These are phyloP conservation scores for Pyrenophora graminea DNA, from an alignment of 2,329 filamentous ascomycete genomes.

Conservation along the genomic window DNA sequence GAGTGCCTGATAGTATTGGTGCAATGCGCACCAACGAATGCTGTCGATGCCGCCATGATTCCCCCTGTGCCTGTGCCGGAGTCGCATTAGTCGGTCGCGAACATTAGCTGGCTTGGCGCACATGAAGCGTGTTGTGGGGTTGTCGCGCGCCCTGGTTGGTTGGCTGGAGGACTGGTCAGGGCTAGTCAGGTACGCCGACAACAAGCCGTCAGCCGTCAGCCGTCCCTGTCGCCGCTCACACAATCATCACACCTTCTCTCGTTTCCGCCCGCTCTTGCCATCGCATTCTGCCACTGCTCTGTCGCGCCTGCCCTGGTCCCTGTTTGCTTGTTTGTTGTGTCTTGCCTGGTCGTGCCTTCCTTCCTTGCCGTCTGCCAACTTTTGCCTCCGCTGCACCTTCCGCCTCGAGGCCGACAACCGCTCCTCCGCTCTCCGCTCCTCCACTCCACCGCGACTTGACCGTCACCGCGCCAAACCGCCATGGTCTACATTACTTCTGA, in stretches of 20 bases:
- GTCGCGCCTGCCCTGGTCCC: neutral
- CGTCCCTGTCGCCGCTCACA: neutral
- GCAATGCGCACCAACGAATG: slow-evolving; percentile 7
- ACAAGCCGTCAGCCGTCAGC: neutral
- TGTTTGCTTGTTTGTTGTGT: neutral
- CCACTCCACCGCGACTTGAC: slow-evolving; percentile 13
- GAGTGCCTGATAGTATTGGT: neutral
- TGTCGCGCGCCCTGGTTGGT: slow-evolving; percentile 3
- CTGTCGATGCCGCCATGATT: slow-evolving; percentile 5
- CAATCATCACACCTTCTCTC: neutral
- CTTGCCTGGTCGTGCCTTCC: neutral
- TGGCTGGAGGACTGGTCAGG: slow-evolving; percentile 7
- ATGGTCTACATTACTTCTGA: slow-evolving; percentile 47
- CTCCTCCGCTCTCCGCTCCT: slow-evolving; percentile 1
- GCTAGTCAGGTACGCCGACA: slow-evolving; percentile 26
- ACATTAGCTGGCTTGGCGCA: slow-evolving; percentile 25
- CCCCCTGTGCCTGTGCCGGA: slow-evolving; percentile 9
- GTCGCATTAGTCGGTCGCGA: slow-evolving; percentile 22
- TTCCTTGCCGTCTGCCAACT: neutral
- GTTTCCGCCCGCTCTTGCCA: slow-evolving; percentile 4
- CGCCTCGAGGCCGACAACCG: neutral
- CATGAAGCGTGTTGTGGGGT: slow-evolving; percentile 31
- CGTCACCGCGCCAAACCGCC: slow-evolving; percentile 13
- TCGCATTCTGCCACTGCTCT: neutral
- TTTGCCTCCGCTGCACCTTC: slow-evolving; percentile 6